Base-by-base conservation (phyloP, 495 filamentous ascomycete genomes). In the Parachaetomium inaequale region DNA sequence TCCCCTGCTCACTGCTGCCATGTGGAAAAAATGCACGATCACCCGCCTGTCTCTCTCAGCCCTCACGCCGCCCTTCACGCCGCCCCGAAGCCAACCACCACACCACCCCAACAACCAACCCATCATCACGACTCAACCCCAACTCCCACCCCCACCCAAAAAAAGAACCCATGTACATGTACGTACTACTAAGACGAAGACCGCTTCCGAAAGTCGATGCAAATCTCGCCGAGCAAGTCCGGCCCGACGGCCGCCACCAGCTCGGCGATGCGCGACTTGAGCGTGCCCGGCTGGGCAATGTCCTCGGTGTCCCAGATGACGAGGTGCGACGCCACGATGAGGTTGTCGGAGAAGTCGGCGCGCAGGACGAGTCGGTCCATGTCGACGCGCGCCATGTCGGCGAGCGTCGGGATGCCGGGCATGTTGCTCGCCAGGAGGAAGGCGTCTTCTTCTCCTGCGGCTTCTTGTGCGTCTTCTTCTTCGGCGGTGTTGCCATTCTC, bases 241-340 rank as follows among this genome's bases (percentile, higher is more conserved):
- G 84, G 82, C 3, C 93, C 93, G 43, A 96, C 74, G 4, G 81
- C 85, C 7, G 93, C 89, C 10, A 89, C 88, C 38, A 96, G 73
- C 68, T 96, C 91, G 7, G 84, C 89, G 45, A 94, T 74, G 42
- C 85, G 79, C 0, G 84, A 85, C 72, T 89, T 92, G 29, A 91
- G 64, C 0, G 78, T 77, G 28, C 75, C 72, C 5, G 79, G 70
- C 60, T 85, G 76, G 15, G 72, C 70, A 12, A 89, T 74, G 14
- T 78, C 65, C 63, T 86, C 82, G n/a, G 69, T 63, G 12, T 88
- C 83, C 90, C 89, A 96, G 8, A 78, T 74, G 23, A 86, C 80
- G 21, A 92, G 75, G 66, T 89, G 86, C 10, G 63, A 78, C 72
- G 69, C 75, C 67, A 64, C 55, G 53, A 68, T 74, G 58, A 68